Conservation (phyloP, 805 yeast species). For the Priceomyces melissophilus region DNA sequence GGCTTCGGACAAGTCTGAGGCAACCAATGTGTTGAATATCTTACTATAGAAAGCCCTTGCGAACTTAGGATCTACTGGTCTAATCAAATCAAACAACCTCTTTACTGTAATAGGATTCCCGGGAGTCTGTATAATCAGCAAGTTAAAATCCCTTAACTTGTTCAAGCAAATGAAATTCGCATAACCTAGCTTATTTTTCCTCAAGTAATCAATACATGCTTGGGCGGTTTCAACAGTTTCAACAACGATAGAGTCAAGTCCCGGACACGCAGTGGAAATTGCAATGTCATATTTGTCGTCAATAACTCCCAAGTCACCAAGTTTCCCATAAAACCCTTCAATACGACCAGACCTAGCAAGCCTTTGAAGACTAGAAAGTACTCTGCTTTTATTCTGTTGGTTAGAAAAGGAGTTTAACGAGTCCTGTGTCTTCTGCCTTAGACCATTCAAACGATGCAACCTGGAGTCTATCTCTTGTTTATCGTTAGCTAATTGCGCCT, state of each 20-base stretch:
- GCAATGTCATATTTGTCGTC: conserved; percentile 90
- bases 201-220: conserved; percentile 68
- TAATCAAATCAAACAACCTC: conserved; percentile 79
- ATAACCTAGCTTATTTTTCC: conserved; percentile 81
- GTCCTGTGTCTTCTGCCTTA: conserved; percentile 63
- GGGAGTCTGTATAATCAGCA: conserved; percentile 64
- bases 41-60: conserved; percentile 88
- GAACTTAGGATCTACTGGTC: conserved; percentile 63
- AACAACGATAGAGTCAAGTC: conserved; percentile 89
- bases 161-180: conserved; percentile 82
- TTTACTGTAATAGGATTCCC: conserved; percentile 59
- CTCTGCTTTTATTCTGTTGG: conserved; percentile 67
- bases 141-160: conserved; percentile 63
- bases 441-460: conserved; percentile 48
- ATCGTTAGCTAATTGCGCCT: conserved; percentile 51
- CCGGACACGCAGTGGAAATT: conserved; percentile 89
- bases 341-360: conserved; percentile 79
- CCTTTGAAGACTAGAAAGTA: conserved; percentile 63
- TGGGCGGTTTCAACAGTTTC: conserved; percentile 65
- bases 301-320: conserved; percentile 90
- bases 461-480: conserved; percentile 46
- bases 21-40: conserved; percentile 83
- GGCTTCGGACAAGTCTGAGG: conserved; percentile 73
- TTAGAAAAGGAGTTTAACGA: conserved; percentile 58
- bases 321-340: conserved; percentile 80